These are phyloP conservation scores for Hymenoscyphus linearis DNA, from an alignment of 2,329 filamentous ascomycete genomes.

Conservation along the genomic window DNA sequence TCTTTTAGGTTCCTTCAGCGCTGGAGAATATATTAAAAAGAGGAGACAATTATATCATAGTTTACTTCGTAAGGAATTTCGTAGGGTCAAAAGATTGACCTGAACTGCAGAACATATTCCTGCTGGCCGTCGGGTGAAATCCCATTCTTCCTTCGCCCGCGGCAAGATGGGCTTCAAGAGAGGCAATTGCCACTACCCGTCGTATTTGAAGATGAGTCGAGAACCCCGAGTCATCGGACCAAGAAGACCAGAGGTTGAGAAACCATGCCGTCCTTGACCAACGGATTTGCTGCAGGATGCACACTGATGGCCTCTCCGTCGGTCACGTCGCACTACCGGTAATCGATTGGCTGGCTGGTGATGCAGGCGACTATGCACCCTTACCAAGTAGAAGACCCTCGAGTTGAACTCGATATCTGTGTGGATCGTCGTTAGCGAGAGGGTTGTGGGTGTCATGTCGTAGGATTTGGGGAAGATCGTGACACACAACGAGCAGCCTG, in stretches of 20 bases:
- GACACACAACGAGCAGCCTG: conserved; percentile 1
- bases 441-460: background rate
- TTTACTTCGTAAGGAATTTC: conserved; percentile 1
- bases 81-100: conserved; percentile 11
- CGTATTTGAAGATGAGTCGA: background rate
- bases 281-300: background rate
- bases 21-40: conserved; percentile 14
- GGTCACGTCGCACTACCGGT: background rate
- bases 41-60: conserved; percentile 7
- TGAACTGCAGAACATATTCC: conserved; percentile 8
- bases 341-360: background rate
- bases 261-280: background rate
- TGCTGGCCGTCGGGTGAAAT: conserved; percentile 30
- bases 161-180: background rate
- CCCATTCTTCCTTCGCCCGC: conserved; percentile 43
- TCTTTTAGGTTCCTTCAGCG: conserved; percentile 1
- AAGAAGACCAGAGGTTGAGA: background rate
- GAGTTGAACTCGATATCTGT: background rate
- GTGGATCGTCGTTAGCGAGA: background rate
- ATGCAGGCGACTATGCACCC: background rate
- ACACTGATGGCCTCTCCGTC: background rate
- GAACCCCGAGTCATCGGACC: background rate
- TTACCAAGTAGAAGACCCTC: background rate
- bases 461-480: background rate
- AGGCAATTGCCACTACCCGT: background rate